Evolutionary conservation across 306 rosid genomes (phyloP), one percentile per base, ranked within the genome.

Genomic region (Prunus persica): DNA sequence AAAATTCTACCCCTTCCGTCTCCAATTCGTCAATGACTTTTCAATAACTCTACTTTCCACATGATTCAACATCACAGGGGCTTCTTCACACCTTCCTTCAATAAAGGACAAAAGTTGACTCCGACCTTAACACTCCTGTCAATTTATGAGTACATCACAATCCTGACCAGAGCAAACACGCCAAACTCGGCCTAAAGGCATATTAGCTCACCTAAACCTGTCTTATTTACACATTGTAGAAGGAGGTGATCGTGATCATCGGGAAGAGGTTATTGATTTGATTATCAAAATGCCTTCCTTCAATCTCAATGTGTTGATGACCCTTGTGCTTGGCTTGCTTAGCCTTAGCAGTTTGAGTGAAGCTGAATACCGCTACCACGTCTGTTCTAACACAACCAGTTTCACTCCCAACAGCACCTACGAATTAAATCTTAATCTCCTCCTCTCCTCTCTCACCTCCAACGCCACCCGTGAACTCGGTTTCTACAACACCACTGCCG

Each of bases 331-430:
- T n/a, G 64, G 0, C 64, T 58, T 58, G 8, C 60, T 67, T 1
- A 2, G 68, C 70, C 68, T 77, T 1, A 3, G 69, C 46, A 64
- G 67, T 58, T 22, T 71, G 10, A 58, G 28, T 71, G 63, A 11
- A 58, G 64, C 64, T 24, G 64, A 2, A 3, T 49, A 78, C 79
- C 77, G 73, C 52, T 45, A 18, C 30, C 78, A 74, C 63, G 0
- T 0, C 19, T 83, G 92, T 76, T 66, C 38, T 11, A 14, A 76
- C 71, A 75, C 82, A 4, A 6, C 70, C 60, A 82, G 15, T 45
- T 86, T 72, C 84, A 47, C 43, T 24, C 71, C 89, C 9, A 88
- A 90, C 50, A 76, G 86, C 77, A 27, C 62, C 19, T 89, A 50
- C 65, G 64, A 78, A 49, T 28, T 82, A 73, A 83, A 81, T 75